Percentiles rank a stretch among this genome's conserved stretches.
These are phyloP conservation scores for Erucastrum elatum DNA, from an alignment of 345 rosid genomes.

Conservation along the genomic window DNA sequence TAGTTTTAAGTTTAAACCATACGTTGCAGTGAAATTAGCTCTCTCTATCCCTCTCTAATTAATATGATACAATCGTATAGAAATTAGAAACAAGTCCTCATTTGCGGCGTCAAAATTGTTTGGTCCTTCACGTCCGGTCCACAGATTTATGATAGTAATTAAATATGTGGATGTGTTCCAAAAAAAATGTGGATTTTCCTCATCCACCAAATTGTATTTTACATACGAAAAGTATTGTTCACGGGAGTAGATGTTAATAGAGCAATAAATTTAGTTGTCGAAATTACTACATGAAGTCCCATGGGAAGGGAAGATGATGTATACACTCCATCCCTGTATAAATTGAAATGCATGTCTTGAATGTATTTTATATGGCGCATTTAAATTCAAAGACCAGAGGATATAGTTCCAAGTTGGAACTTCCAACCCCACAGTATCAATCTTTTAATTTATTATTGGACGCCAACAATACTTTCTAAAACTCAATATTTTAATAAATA, in stretches of 20 bases:
- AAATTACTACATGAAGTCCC: conserved; percentile 20
- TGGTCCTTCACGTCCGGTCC: conserved; percentile 28
- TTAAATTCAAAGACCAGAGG: background rate
- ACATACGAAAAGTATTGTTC: conserved; percentile 7
- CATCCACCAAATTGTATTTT: background rate
- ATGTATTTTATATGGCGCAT: too few species aligned
- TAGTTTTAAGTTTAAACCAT: background rate
- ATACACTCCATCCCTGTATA: background rate
- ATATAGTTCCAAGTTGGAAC: background rate
- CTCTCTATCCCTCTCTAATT: background rate
- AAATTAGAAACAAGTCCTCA: conserved; percentile 13
- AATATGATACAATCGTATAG: background rate
- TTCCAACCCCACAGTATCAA: background rate
- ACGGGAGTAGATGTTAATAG: background rate
- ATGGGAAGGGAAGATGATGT: background rate
- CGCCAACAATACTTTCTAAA: background rate
- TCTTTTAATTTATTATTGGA: background rate
- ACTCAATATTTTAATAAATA: background rate
- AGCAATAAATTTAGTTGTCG: conserved; percentile 11
- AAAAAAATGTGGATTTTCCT: conserved; percentile 12
- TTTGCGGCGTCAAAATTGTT: conserved; percentile 36
- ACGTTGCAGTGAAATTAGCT: conserved; percentile 16
- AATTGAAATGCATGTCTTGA: background rate
- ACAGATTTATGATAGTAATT: conserved; percentile 19
- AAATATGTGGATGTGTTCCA: too few species aligned